Evolutionary conservation across 2,329 filamentous ascomycete species (phyloP).

Genomic region (Curvularia hawaiiensis): DNA sequence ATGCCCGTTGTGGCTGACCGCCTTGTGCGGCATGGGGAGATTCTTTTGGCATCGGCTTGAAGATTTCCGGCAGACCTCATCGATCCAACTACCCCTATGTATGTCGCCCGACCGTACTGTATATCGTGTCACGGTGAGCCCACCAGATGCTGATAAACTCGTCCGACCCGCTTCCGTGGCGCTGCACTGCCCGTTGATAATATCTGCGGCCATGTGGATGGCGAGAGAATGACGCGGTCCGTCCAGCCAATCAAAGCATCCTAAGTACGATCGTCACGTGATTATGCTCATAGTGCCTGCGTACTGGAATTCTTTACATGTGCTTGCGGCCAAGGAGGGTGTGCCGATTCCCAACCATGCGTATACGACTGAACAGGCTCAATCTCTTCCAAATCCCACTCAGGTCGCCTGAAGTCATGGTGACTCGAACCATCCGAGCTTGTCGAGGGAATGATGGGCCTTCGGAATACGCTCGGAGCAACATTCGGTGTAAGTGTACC

Average conservation of each 20-base stretch:
- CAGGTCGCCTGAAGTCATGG: constrained; percentile 24
- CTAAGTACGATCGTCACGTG: constrained; percentile 6
- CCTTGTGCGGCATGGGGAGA: constrained; percentile 26
- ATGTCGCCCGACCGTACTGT: constrained; percentile 5
- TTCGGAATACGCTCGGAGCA: constrained; percentile 17
- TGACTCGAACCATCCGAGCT: constrained; percentile 20
- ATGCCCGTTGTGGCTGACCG: constrained; percentile 25
- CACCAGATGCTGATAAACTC: constrained; percentile 23
- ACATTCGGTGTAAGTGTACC: constrained; percentile 8
- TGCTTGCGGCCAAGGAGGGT: neutral
- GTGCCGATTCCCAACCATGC: constrained; percentile 13
- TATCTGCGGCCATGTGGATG: neutral
- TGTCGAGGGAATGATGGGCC: constrained; percentile 34
- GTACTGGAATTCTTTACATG: no score
- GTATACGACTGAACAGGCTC: constrained; percentile 10
- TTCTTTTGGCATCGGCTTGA: constrained; percentile 23
- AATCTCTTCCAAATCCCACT: constrained; percentile 22
- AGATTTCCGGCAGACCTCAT: constrained; percentile 15
- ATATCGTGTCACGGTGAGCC: constrained; percentile 31
- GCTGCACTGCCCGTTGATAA: neutral
- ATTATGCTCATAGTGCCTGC: neutral
- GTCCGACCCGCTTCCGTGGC: constrained; percentile 4
- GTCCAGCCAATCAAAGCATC: constrained; percentile 6
- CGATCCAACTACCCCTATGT: constrained; percentile 20
- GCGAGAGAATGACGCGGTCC: constrained; percentile 8